Conservation (phyloP, 1,139 yeast genomes). For the Blastobotrys serpentis region DNA sequence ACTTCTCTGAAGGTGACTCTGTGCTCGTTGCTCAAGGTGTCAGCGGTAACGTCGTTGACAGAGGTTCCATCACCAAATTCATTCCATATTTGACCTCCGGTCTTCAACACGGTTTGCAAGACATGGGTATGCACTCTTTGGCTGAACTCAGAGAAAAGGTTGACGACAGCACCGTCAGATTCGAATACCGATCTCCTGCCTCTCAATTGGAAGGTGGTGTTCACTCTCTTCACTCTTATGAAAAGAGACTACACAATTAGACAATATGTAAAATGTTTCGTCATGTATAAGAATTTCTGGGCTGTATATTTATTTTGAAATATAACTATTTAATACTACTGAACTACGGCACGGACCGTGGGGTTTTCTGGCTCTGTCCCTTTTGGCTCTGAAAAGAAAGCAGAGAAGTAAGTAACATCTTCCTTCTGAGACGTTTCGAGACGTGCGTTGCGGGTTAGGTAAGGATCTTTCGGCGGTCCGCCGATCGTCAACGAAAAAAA, state of each 20-base stretch:
- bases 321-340: constrained; percentile 6
- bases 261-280: background rate
- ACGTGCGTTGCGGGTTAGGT: constrained; percentile 10
- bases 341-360: constrained; percentile 11
- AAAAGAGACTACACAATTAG: constrained; percentile 91
- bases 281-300: background rate
- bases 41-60: constrained; percentile 93
- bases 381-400: no score
- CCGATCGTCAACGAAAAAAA: background rate
- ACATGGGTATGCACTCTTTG: constrained; percentile 81
- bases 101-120: constrained; percentile 98
- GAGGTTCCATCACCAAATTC: constrained; percentile 92
- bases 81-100: constrained; percentile 93
- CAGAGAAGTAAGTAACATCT: no score
- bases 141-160: constrained; percentile 63
- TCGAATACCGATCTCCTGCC: constrained; percentile 97
- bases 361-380: no score
- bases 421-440: no score
- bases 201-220: constrained; percentile 99
- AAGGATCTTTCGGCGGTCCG: background rate
- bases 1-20: constrained; percentile 92
- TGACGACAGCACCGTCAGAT: constrained; percentile 71
- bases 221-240: constrained; percentile 93
- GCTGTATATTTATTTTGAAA: constrained; percentile 7
- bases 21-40: constrained; percentile 99